Percentiles rank a stretch among this genome's conserved stretches.
Conservation (phyloP, 805 yeast species). For the Kazachstania kunashirensis region DNA sequence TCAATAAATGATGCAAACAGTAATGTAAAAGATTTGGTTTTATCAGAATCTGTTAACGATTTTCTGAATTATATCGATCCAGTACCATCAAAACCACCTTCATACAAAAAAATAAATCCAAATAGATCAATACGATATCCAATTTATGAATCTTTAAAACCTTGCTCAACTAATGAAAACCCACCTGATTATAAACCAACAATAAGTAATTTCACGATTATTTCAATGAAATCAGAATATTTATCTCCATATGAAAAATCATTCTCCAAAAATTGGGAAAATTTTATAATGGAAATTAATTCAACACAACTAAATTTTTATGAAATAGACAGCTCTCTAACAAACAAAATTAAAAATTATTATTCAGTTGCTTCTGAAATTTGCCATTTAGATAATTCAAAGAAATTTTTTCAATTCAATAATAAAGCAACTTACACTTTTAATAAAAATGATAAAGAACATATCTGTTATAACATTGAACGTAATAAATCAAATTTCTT, state of each 20-base stretch:
- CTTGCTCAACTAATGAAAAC: slow-evolving; percentile 28
- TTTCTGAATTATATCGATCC: slow-evolving; percentile 30
- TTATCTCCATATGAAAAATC: slow-evolving; percentile 67
- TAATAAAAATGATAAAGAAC: slow-evolving; percentile 22
- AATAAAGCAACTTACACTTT: slow-evolving; percentile 18
- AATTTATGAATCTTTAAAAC: slow-evolving; percentile 25
- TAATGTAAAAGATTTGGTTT: no score
- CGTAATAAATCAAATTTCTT: slow-evolving; percentile 21
- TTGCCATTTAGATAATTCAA: slow-evolving; percentile 5
- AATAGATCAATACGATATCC: slow-evolving; percentile 28
- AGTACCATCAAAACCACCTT: slow-evolving; percentile 29
- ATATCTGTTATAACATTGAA: slow-evolving; percentile 14
- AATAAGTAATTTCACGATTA: slow-evolving; percentile 47
- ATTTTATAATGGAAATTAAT: slow-evolving; percentile 61
- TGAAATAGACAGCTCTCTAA: slow-evolving; percentile 30
- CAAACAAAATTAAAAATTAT: slow-evolving; percentile 24
- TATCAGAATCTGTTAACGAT: no score
- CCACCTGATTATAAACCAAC: slow-evolving; percentile 66
- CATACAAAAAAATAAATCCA: slow-evolving; percentile 20
- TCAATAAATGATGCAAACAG: no score
- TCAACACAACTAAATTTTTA: slow-evolving; percentile 79
- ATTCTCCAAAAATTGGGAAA: slow-evolving; percentile 59
- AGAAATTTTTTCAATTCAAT: slow-evolving; percentile 10
- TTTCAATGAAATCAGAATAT: slow-evolving; percentile 65
- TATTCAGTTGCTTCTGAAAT: slow-evolving; percentile 2